These are phyloP conservation scores for Talaromyces sp. DNA, from an alignment of 2,329 filamentous ascomycete species.

Conservation along the genomic window DNA sequence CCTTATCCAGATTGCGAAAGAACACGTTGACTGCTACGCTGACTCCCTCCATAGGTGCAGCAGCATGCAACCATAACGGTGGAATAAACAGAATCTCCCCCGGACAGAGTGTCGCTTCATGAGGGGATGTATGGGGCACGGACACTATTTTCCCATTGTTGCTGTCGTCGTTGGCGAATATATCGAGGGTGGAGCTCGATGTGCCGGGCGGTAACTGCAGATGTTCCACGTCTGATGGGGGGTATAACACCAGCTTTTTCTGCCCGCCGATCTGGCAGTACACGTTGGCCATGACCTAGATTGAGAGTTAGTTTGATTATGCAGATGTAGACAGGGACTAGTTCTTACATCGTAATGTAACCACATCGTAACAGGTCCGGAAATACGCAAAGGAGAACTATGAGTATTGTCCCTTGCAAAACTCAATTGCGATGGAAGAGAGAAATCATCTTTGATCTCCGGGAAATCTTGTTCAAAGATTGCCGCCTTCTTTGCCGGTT, in stretches of 20 bases:
- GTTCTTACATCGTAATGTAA: constrained; percentile 70
- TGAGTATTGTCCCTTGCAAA: constrained; percentile 60
- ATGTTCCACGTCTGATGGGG: constrained; percentile 65
- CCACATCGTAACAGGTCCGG: constrained; percentile 80
- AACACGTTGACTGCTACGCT: constrained; percentile 88
- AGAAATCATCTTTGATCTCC: constrained; percentile 62
- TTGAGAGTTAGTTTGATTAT: neutral
- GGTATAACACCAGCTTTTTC: constrained; percentile 72
- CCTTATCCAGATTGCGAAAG: constrained; percentile 64
- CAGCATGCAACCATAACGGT: constrained; percentile 77
- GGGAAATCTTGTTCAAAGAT: constrained; percentile 68
- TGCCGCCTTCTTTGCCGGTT: constrained; percentile 66
- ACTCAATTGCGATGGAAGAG: constrained; percentile 57
- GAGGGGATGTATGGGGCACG: constrained; percentile 60
- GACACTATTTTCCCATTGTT: constrained; percentile 42
- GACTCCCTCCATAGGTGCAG: constrained; percentile 32
- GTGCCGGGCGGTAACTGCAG: constrained; percentile 69
- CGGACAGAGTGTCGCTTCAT: constrained; percentile 60
- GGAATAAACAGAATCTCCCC: constrained; percentile 79
- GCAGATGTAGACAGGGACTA: neutral
- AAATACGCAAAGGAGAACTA: constrained; percentile 74
- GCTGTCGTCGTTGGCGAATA: constrained; percentile 50
- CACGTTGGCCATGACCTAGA: constrained; percentile 76
- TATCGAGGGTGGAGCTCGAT: constrained; percentile 72
- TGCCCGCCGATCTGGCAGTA: constrained; percentile 72